Conservation (phyloP, 345 rosid genomes). For the Melaleuca alternifolia region DNA sequence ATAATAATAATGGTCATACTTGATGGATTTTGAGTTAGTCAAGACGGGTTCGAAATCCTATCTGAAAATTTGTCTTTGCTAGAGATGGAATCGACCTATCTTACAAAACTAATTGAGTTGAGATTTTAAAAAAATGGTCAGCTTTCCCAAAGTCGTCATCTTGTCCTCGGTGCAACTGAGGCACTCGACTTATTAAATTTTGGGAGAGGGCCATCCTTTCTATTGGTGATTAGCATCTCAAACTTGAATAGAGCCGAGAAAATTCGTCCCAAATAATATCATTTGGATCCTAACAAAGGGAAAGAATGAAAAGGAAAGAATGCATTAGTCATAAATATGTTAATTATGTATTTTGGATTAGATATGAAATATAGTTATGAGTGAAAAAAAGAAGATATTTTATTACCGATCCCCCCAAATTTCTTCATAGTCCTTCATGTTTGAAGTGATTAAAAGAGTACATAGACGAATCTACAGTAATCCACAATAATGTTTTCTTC, state of each 20-base stretch:
- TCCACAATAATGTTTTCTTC: no score
- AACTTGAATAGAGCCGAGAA: neutral
- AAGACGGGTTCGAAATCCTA: neutral
- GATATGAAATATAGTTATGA: neutral
- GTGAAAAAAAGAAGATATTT: neutral
- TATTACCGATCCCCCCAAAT: neutral
- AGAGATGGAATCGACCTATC: neutral
- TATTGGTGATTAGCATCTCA: neutral
- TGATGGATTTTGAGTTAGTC: neutral
- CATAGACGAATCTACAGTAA: neutral
- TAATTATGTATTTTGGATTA: neutral
- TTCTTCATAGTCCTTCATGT: neutral
- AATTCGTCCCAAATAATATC: neutral
- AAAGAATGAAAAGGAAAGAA: neutral
- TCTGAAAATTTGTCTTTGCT: neutral
- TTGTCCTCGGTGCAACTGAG: neutral
- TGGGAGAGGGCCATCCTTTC: neutral
- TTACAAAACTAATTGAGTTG: neutral
- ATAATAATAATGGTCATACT: no score
- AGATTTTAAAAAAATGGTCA: neutral
- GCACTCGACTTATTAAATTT: neutral
- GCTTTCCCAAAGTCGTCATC: neutral
- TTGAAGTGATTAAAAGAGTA: neutral
- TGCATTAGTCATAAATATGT: neutral
- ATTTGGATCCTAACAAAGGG: neutral